phyloP scores from a whole-genome alignment of 1,284 basidiomycete species.

The Abortiporus biennis region DNA sequence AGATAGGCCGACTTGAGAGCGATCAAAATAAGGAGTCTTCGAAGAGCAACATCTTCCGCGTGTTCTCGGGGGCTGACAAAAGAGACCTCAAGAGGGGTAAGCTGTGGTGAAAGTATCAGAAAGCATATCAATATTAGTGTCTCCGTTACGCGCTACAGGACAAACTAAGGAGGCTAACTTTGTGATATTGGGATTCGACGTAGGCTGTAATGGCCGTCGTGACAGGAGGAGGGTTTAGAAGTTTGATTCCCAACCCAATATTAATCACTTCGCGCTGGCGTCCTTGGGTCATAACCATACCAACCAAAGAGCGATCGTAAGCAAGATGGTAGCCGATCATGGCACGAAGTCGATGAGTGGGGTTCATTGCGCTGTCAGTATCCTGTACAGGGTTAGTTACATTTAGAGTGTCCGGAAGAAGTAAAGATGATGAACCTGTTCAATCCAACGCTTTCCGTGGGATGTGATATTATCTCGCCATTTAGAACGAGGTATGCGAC shows the following conservation, averaged over 20 bases:
- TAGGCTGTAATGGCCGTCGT: constrained; percentile 53
- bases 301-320: constrained; percentile 60
- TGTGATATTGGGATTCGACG: constrained; percentile 67
- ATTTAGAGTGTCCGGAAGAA: constrained; percentile 4
- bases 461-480: constrained; percentile 60
- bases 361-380: constrained; percentile 46
- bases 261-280: constrained; percentile 67
- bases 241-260: constrained; percentile 70
- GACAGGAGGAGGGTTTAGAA: constrained; percentile 51
- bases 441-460: constrained; percentile 74
- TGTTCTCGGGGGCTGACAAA: constrained; percentile 41
- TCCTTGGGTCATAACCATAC: constrained; percentile 80
- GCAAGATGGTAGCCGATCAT: constrained; percentile 77
- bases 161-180: too few species aligned
- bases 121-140: too few species aligned
- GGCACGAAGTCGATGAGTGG: constrained; percentile 55
- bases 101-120: constrained; percentile 32
- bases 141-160: too few species aligned
- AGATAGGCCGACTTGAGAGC: constrained; percentile 75
- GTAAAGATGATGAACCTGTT: constrained; percentile 43
- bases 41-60: constrained; percentile 57
- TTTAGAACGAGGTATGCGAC: constrained; percentile 65
- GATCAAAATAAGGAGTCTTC: constrained; percentile 67
- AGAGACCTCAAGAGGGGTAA: constrained; percentile 54
- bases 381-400: constrained; percentile 21